A percentile compares a stretch with the other conserved stretches of the same genome.
Conservation (phyloP, 139 green algal species). For the Chlamydomonas sp. region DNA sequence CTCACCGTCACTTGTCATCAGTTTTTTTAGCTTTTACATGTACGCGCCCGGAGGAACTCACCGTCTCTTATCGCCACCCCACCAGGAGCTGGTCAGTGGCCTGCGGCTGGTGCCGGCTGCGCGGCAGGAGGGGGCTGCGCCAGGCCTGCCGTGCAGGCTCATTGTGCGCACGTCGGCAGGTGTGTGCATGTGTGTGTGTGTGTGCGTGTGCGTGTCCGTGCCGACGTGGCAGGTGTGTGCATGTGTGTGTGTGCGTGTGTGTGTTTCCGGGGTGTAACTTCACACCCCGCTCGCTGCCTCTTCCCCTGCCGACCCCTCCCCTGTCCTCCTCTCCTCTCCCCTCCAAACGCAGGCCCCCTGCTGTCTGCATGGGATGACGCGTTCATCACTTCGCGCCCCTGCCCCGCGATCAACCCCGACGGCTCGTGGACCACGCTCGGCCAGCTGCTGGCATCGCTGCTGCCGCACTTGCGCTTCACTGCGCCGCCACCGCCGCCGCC, state of each 20-base stretch:
- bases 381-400: constrained; percentile 25
- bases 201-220: background rate
- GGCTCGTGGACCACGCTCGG: constrained; percentile 25
- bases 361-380: constrained; percentile 25
- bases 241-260: background rate
- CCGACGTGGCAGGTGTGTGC: background rate
- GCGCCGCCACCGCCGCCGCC: too few species aligned
- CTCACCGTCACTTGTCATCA: too few species aligned
- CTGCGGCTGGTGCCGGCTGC: background rate
- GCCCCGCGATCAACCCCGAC: constrained; percentile 15
- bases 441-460: constrained; percentile 22
- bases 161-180: constrained; percentile 3
- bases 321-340: background rate
- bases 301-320: too few species aligned
- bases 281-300: too few species aligned
- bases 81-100: too few species aligned
- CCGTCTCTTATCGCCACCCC: too few species aligned
- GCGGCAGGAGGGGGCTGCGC: background rate
- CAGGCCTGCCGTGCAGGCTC: background rate
- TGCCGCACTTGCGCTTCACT: constrained; percentile 18
- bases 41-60: too few species aligned
- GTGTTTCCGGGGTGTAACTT: background rate
- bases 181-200: background rate
- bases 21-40: too few species aligned
- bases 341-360: background rate